Evolutionary conservation across 2,329 filamentous ascomycete genomes (phyloP), one percentile per base, ranked within the genome.

Genomic region (Aspergillus sp.): DNA sequence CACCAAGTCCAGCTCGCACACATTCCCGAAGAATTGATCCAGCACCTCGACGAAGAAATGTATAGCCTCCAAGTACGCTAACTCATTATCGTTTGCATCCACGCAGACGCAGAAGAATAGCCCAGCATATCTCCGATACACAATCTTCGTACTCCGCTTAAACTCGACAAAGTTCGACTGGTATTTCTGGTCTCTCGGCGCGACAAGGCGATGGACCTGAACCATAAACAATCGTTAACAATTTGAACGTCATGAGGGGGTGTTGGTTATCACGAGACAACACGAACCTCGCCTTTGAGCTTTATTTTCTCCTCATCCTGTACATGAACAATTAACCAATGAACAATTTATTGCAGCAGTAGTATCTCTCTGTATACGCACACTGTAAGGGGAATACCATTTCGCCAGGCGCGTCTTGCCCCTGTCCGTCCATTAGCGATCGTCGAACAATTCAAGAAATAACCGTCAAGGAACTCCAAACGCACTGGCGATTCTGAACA

Each of bases 31-130:
- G 73, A 98, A 98, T 61, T 90, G 84, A 76, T 98, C 93, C 59
- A 98, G 79, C 49, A 98, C 93, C 74, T 98, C 93, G 58, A 98
- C 93, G 63, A 98, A 98, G 76, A 98, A 98, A 72, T 98, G 93
- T 62, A 98, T 96, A 6, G 90, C 93, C 72, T 98, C 93, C 47
- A 98, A 79, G 63, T 90, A 97, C 27, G 93, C 91, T 48, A 98
- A 77, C 75, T 98, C 93, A 71, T 97, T 98, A 70, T 98, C 93
- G 69, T 96, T 97, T 40, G 91, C 94, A 71, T 98, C 93, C 65
- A 98, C 93, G 70, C 93, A 97, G 42, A 90, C 94, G 76, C 93
- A 98, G 76, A 98, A 98, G 81, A 98, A 98, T 46, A 98, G 82
- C 0, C 93, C 93, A 0, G 93, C 93, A 71, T 98, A 98, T 50